Evolutionary conservation across 768 basidiomycete species (phyloP), one percentile per base, ranked within the genome.

Genomic region (Tephrocybe sp.): DNA sequence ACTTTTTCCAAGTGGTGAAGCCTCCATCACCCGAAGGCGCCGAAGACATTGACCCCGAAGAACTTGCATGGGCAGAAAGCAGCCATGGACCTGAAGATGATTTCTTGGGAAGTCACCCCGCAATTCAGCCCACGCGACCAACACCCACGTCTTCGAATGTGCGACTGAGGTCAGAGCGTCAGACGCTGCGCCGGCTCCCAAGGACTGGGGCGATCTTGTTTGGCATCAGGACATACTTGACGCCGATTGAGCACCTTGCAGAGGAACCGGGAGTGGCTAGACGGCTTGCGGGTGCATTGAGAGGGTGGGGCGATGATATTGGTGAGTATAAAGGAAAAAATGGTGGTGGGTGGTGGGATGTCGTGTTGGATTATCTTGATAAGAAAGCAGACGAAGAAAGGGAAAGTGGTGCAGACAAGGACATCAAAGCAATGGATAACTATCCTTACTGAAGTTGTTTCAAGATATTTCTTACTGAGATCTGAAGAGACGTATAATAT

Each of bases 291-390:
- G 78, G 77, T 42, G 83, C 84, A 4, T 66, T 88, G 43, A 66
- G 78, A 50, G 79, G 79, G 54, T 88, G 86, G 84, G 79, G 82
- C 5, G 72, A 70, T 16, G 83, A 84, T 53, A 80, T 88, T 10
- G 74, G 68, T 45, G 61, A 66, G 63, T 83, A 74, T 62, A 79
- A 76, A 58, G 70, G 70, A 3, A 65, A 68, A 60, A 29, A 57
- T 53, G 46, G 65, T 37, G 57, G 64, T 43, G 61, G 63, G 42
- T 67, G 68, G 69, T 62, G 59, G 53, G 64, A 58, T 6, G 50
- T 64, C 27, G 52, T 72, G 37, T 45, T 74, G 48, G 58, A 61
- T 21, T 76, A 74, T 61, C 52, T 78, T 45, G 72, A 73, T 38
- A 57, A 58, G 55, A 57, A 55, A 42, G 48, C 56, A 54, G 54